Evolutionary conservation across 1,284 basidiomycete genomes (phyloP).

Genomic region (Anthracocystis walkeri): DNA sequence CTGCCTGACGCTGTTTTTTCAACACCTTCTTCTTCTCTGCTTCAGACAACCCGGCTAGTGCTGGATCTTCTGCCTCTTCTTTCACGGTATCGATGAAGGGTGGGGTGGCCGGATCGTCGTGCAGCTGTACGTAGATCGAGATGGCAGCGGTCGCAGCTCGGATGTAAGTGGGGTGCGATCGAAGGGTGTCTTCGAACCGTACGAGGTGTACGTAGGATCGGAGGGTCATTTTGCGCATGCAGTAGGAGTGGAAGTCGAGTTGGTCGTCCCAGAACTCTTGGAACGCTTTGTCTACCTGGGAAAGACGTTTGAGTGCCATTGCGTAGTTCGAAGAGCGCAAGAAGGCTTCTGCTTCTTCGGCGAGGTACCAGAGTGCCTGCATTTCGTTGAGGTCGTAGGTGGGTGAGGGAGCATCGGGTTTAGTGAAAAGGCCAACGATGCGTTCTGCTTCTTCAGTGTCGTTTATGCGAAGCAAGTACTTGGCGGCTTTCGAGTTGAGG

Average conservation of each 20-base stretch:
- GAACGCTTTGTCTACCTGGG: slow-evolving; percentile 84
- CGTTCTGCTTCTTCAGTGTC: slow-evolving; percentile 73
- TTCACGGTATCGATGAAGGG: slow-evolving; percentile 48
- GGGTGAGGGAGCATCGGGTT: slow-evolving; percentile 75
- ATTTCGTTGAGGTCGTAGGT: slow-evolving; percentile 90
- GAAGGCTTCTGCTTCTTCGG: slow-evolving; percentile 84
- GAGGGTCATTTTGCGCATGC: slow-evolving; percentile 87
- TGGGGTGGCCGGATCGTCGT: slow-evolving; percentile 61
- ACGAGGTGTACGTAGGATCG: slow-evolving; percentile 84
- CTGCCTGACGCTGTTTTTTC: slow-evolving; percentile 45
- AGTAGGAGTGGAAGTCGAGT: slow-evolving; percentile 98
- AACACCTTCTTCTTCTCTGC: slow-evolving; percentile 43
- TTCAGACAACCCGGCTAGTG: slow-evolving; percentile 21
- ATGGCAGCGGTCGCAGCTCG: slow-evolving; percentile 80
- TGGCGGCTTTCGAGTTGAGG: slow-evolving; percentile 92
- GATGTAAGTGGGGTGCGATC: slow-evolving; percentile 81
- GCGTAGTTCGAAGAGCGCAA: slow-evolving; percentile 78
- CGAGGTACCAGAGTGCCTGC: slow-evolving; percentile 90
- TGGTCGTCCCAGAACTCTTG: slow-evolving; percentile 93
- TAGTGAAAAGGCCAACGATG: slow-evolving; percentile 64
- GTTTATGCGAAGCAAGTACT: slow-evolving; percentile 84
- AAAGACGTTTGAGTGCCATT: slow-evolving; percentile 87
- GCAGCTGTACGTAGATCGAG: slow-evolving; percentile 76
- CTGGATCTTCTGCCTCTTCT: slow-evolving; percentile 58
- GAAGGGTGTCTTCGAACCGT: slow-evolving; percentile 83